Evolutionary conservation across 805 yeast genomes (phyloP), one percentile per base, ranked within the genome.

Genomic region (Saccharomycopsis selenospora): DNA sequence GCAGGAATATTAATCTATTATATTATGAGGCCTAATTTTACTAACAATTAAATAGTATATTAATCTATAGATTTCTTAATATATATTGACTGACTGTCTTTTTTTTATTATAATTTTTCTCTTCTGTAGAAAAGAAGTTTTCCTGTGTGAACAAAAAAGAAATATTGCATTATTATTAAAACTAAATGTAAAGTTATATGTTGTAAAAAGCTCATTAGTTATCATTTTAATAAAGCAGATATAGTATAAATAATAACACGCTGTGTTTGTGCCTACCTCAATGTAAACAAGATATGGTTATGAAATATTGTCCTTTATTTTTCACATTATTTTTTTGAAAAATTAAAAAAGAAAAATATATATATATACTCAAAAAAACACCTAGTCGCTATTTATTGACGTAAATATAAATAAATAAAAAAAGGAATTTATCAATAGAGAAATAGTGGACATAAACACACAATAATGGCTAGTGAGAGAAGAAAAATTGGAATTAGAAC

Each of bases 401-500:
- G 28, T 24, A 22, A 40, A 26, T n/a, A 3, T 14, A 18, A 7
- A 10, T 23, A 3, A 11, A 40, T 11, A 11, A 10, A 3, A 26
- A 41, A 14, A 42, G 26, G 26, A 27, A 3, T 17, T 14, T n/a
- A 6, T 28, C 6, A 11, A 11, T 20, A 25, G 17, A 22, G 17
- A 7, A 18, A 17, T 29, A 36, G 28, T 43, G 20, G 3, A n/a
- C 40, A 45, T 6, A 26, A 7, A 13, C 2, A 13, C 11, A 18
- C 36, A 11, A 41, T 11, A 43, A 46, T 45, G 33, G 41, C 28
- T 18, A 3, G 22, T 20, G 26, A 45, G 20, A 25, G 18, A 22
- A 20, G 25, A 25, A 20, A 18, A 5, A 28, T 30, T 24, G 62
- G 63, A 14, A 55, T 85, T 47, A 69, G 72, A 52, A 66, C 80